A percentile compares a stretch with the other conserved stretches of the same genome.
Evolutionary conservation across 2,329 filamentous ascomycete genomes (phyloP).

Genomic region (Scopulariopsis brevicaulis): DNA sequence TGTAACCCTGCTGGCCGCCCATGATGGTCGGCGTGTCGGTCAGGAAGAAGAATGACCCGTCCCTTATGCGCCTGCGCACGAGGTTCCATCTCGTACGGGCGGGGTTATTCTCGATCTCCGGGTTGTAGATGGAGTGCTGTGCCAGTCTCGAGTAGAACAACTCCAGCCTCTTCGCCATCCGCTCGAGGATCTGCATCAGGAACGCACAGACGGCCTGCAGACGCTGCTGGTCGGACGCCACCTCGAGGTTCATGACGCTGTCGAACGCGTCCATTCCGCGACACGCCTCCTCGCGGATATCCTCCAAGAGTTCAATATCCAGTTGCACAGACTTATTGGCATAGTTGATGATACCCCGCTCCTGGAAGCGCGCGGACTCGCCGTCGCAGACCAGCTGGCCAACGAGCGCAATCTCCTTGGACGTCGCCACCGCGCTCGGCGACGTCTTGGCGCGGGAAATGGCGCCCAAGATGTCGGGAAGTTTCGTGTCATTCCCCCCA

Average conservation of each 20-base stretch:
- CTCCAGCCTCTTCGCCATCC: constrained; percentile 38
- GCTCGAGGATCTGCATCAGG: constrained; percentile 38
- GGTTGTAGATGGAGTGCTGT: constrained; percentile 35
- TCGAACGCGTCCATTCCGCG: constrained; percentile 44
- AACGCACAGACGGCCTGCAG: constrained; percentile 29
- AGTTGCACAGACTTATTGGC: constrained; percentile 34
- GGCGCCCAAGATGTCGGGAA: constrained; percentile 13
- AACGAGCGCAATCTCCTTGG: constrained; percentile 35
- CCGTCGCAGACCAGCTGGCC: constrained; percentile 36
- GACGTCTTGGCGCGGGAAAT: constrained; percentile 22
- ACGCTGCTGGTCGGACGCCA: constrained; percentile 22
- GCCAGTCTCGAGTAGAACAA: constrained; percentile 40
- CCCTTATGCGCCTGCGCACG: constrained; percentile 31
- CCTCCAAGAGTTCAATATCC: constrained; percentile 40
- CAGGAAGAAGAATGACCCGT: constrained; percentile 40
- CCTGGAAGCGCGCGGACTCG: constrained; percentile 34
- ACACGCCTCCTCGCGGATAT: constrained; percentile 39
- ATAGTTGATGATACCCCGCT: constrained; percentile 38
- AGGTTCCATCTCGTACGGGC: constrained; percentile 40
- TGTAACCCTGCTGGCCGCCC: constrained; percentile 13
- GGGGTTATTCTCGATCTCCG: constrained; percentile 39
- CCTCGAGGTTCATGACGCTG: constrained; percentile 28
- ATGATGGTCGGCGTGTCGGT: constrained; percentile 21
- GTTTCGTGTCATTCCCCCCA: constrained; percentile 23
- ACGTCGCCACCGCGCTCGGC: constrained; percentile 29